These are phyloP conservation scores for Tephrocybe sp. DNA, from an alignment of 768 basidiomycete species.

Conservation along the genomic window DNA sequence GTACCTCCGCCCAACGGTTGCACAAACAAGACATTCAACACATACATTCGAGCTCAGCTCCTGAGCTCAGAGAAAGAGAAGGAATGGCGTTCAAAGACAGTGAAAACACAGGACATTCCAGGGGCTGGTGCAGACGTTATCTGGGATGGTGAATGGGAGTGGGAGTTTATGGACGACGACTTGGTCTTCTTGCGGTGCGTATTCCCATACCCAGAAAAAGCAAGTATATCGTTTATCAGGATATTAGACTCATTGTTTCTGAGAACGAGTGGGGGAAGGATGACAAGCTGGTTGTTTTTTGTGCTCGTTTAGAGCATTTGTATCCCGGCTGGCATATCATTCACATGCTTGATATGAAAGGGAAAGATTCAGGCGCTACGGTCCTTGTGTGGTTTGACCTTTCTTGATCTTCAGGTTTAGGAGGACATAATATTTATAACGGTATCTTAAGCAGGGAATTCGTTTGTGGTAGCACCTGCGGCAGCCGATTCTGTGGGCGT, in stretches of 20 bases:
- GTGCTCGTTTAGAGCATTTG: conserved; percentile 46
- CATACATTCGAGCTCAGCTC: conserved; percentile 45
- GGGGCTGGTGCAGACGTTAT: conserved; percentile 35
- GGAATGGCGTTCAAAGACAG: conserved; percentile 40
- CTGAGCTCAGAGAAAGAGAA: conserved; percentile 36
- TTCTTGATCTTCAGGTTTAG: background rate
- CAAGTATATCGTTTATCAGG: background rate
- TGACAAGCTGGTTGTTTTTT: conserved; percentile 48
- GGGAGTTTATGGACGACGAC: conserved; percentile 48
- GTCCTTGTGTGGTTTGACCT: conserved; percentile 30
- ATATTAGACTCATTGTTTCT: conserved; percentile 30
- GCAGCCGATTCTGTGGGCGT: too few relatives aligned
- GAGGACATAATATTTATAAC: background rate
- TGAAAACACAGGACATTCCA: conserved; percentile 31
- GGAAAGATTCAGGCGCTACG: conserved; percentile 45
- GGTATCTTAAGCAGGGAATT: background rate
- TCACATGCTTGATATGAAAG: conserved; percentile 47
- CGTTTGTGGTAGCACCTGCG: too few relatives aligned
- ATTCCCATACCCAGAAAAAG: background rate
- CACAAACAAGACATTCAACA: conserved; percentile 33
- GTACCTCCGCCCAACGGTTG: conserved; percentile 44
- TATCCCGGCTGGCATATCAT: conserved; percentile 47
- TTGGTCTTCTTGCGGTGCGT: conserved; percentile 51
- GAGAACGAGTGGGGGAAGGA: conserved; percentile 43
- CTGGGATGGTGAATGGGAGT: conserved; percentile 44